Base-by-base conservation (phyloP, 371 early-diverging fungal species). In the Circinella minor region DNA sequence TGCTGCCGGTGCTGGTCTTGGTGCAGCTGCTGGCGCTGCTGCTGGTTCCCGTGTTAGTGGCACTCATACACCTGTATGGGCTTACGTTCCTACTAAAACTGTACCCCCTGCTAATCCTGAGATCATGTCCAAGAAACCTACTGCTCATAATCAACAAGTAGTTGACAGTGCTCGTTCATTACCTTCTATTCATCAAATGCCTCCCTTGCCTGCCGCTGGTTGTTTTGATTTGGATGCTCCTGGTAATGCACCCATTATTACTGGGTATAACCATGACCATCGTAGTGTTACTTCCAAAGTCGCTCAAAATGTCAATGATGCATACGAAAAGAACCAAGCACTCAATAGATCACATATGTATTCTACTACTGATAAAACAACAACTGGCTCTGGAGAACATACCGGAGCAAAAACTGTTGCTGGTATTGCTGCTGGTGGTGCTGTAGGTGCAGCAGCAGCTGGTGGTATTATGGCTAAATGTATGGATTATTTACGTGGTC, bases 211-310 rank as follows among this genome's bases (percentile, higher is more conserved):
- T 4, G 49, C 64, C 13, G 70, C 70, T 11, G 70, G 70, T 59
- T 46, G 46, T 10, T 70, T 65, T 51, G 70, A 70, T 37, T 34
- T 60, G 18, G 70, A 70, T 49, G 70, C 70, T 10, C 54, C 70
- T 6, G 70, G 70, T 36, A 70, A 70, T 27, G 20, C 70, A 6
- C 65, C 59, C 4, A 51, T 70, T 27, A 70, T 70, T 17, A 70
- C 70, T 13, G 70, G 70, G 4, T 70, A 70, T 39, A 65, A 70
- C 39, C 59, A 65, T 48, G 70, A 70, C 37, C 27, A 37, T 60
- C 70, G 70, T 20, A 70, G 65, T 34, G 54, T 61, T 17, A 70
- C 65, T 17, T 43, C 65, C 4, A 65, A 55, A 43, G 20, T 60
- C 8, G 65, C 70, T 13, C 57, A 70, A n/a, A 13, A 55, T 46